Percentiles rank a stretch among this genome's conserved stretches.
These are phyloP conservation scores for Mycosphaerella arachidis DNA, from an alignment of 2,329 filamentous ascomycete genomes.

Conservation along the genomic window DNA sequence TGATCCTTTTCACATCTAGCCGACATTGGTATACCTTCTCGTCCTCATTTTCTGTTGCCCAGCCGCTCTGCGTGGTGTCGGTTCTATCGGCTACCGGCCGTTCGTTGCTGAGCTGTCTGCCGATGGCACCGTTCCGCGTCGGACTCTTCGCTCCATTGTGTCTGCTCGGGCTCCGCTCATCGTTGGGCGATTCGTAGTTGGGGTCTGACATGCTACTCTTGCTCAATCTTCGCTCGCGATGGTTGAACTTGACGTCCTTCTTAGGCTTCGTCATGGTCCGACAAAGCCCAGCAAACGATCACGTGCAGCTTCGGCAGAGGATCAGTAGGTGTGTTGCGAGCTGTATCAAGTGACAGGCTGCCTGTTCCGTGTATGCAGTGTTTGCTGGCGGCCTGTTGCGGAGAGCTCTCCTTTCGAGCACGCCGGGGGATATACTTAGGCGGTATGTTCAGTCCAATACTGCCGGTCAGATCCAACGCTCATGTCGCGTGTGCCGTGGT, in stretches of 20 bases:
- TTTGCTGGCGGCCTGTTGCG: slow-evolving; percentile 2
- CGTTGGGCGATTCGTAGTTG: slow-evolving; percentile 27
- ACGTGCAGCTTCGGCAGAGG: not conserved
- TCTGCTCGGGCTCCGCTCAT: slow-evolving; percentile 23
- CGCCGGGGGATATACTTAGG: not conserved
- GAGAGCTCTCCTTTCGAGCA: slow-evolving; percentile 5
- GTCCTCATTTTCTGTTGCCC: slow-evolving; percentile 35
- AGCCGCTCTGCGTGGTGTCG: slow-evolving; percentile 29
- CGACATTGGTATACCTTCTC: slow-evolving; percentile 19
- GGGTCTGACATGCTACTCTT: slow-evolving; percentile 58
- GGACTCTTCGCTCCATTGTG: slow-evolving; percentile 51
- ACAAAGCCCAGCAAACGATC: not conserved
- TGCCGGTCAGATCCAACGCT: not conserved
- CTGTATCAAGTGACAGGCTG: not conserved
- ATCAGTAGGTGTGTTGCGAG: not conserved
- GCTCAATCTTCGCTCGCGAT: slow-evolving; percentile 52
- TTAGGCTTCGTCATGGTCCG: slow-evolving; percentile 48
- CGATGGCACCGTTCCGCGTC: slow-evolving; percentile 39
- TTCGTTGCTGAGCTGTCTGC: slow-evolving; percentile 19
- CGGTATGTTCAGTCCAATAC: not conserved
- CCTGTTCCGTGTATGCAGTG: not conserved
- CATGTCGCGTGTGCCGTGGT: not conserved
- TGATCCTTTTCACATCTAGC: not conserved
- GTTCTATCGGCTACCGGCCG: slow-evolving; percentile 23
- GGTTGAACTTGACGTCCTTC: slow-evolving; percentile 59